phyloP scores from a whole-genome alignment of 768 basidiomycete species.

The Hericium rajendrae region DNA sequence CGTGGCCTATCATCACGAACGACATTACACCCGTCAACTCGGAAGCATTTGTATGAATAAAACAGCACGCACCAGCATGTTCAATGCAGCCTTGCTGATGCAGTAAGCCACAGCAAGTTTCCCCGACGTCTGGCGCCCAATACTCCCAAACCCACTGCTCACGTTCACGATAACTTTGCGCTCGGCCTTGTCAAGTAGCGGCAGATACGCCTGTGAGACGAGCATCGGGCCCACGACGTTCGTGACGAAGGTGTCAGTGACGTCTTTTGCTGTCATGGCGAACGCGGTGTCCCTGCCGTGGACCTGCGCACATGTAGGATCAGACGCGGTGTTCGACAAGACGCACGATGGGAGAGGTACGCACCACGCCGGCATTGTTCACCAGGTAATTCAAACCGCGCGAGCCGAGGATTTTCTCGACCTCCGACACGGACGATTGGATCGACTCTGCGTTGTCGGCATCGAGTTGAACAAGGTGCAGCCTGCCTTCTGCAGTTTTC shows the following conservation, averaged over 20 bases:
- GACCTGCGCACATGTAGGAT: constrained; percentile 1
- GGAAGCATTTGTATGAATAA: not conserved
- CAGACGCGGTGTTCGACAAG: not conserved
- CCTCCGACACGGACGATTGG: constrained; percentile 14
- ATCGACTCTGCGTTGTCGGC: constrained; percentile 20
- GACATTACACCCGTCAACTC: not conserved
- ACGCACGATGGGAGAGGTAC: constrained; percentile 3
- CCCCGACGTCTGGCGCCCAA: constrained; percentile 20
- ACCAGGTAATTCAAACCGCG: constrained; percentile 29
- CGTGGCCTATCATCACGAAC: not conserved
- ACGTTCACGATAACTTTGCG: constrained; percentile 27
- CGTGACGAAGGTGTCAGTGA: constrained; percentile 18
- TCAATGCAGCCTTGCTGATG: constrained; percentile 30
- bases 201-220: constrained; percentile 24
- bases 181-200: constrained; percentile 22
- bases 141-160: constrained; percentile 24
- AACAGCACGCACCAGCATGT: constrained; percentile 26
- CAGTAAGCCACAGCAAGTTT: constrained; percentile 22
- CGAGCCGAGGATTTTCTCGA: constrained; percentile 19
- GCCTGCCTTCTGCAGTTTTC: constrained; percentile 16
- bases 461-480: constrained; percentile 27
- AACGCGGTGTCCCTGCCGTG: constrained; percentile 19
- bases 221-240: constrained; percentile 29
- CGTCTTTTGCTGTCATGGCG: constrained; percentile 14
- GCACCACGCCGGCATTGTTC: constrained; percentile 30